Base-by-base conservation (phyloP, 2,329 filamentous ascomycete genomes). In the Monosporascus sp. region DNA sequence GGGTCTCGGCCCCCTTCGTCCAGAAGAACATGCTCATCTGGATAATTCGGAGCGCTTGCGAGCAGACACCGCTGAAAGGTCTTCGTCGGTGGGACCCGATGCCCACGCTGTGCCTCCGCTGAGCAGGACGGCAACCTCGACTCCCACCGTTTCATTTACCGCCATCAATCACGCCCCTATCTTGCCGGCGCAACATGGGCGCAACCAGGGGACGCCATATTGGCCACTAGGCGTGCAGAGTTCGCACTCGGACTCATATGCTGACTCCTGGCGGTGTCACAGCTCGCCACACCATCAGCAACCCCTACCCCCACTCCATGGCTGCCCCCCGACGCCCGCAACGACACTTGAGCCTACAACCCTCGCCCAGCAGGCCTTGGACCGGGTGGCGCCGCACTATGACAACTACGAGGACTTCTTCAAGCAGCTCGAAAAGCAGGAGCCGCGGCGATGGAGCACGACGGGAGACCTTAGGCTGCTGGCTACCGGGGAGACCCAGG, bases 1-100 rank as follows among this genome's bases (percentile, higher is more conserved):
- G 54, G 76, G 76, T 56, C 74, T 78, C 45, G 74, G 75, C 38
- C 66, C 66, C 31, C 72, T 77, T 9, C 61, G 70, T 31, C 64
- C 68, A 3, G 61, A 68, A 9, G 69, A 71, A 6, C 65, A 68
- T 3, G 64, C 66, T 19, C 62, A 57, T 49, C 59, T 50, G 38
- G 65, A 64, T 50, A 61, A 54, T 51, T 61, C 63, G 3, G 64
- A 69, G 17, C 58, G 56, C 26, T 60, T 68, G n/a, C 64, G 62
- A 7, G 61, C 61, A 41, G 68, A 65, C 59, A 66, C 65, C 14
- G 51, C 63, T n/a, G 68, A 72, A 36, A 66, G 65, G 2, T 59
- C 59, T 5, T 66, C 68, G 1, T 61, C 66, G 2, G 52, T 64
- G 43, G 64, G 60, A 3, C 56, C 59, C 3, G 69, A 71, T 0